These are phyloP conservation scores for Russula ochroleuca DNA, from an alignment of 768 basidiomycete genomes.

Conservation along the genomic window DNA sequence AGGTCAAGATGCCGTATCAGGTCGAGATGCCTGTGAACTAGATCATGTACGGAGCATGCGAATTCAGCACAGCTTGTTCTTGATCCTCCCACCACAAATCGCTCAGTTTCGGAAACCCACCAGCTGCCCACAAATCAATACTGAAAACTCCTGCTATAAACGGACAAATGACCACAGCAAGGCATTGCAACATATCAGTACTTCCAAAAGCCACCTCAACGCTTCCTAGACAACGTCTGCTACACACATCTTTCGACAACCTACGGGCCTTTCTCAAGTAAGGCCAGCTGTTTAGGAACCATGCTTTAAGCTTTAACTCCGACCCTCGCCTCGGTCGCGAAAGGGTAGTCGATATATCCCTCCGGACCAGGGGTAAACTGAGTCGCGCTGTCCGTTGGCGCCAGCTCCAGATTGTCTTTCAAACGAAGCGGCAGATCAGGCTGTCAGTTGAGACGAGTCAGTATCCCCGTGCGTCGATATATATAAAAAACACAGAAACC, in stretches of 20 bases:
- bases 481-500: not conserved
- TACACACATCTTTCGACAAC: not conserved
- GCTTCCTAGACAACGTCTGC: not conserved
- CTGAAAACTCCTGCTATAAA: no score
- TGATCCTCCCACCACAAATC: no score
- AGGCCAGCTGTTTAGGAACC: not conserved
- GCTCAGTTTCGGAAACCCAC: no score
- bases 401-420: not conserved
- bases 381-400: not conserved
- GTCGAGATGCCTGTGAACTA: no score
- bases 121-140: no score
- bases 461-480: not conserved
- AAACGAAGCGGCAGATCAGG: constrained; percentile 27
- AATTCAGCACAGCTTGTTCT: no score
- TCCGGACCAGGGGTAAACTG: not conserved
- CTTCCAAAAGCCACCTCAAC: no score
- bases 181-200: no score
- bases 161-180: no score
- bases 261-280: not conserved
- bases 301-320: not conserved
- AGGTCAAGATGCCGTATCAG: no score
- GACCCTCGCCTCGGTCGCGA: not conserved
- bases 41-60: no score
- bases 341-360: constrained; percentile 28
- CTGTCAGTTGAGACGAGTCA: constrained; percentile 4